Percentiles rank a stretch among this genome's conserved stretches.
These are phyloP conservation scores for Ophiostoma australiae DNA, from an alignment of 2,329 filamentous ascomycete species.

Conservation along the genomic window DNA sequence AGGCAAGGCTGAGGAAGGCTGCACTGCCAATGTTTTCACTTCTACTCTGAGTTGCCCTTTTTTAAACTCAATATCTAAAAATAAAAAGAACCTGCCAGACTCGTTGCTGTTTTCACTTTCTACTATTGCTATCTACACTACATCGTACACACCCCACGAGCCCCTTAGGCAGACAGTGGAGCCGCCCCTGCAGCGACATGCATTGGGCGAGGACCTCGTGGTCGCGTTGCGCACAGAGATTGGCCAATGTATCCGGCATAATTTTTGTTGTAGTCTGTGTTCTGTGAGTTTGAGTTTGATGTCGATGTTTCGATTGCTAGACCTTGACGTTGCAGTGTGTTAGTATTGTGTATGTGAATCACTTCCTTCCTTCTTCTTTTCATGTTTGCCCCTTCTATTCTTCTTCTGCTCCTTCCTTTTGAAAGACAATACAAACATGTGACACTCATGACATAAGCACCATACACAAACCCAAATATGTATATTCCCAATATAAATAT, in stretches of 20 bases:
- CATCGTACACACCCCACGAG: neutral
- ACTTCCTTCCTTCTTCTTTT: neutral
- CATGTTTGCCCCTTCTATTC: neutral
- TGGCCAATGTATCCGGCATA: constrained; percentile 6
- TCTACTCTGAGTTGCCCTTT: too few relatives aligned
- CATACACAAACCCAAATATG: neutral
- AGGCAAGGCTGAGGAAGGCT: too few relatives aligned
- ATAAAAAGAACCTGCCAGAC: too few relatives aligned
- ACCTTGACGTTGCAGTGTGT: neutral
- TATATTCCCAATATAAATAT: too few relatives aligned
- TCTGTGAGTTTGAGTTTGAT: neutral
- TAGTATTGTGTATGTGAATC: too few relatives aligned
- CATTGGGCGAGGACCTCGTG: constrained; percentile 16
- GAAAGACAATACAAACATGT: neutral
- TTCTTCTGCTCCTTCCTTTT: neutral
- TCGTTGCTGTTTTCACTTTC: too few relatives aligned
- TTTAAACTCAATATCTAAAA: too few relatives aligned
- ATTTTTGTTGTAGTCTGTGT: neutral
- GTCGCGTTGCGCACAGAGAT: constrained; percentile 20
- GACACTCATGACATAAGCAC: neutral
- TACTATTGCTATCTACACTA: neutral
- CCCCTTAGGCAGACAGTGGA: neutral
- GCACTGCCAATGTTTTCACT: too few relatives aligned
- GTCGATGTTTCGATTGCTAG: neutral
- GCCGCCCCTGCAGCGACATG: neutral